Base-by-base conservation (phyloP, 805 yeast genomes). In the Zygoascus ofunaensis region DNA sequence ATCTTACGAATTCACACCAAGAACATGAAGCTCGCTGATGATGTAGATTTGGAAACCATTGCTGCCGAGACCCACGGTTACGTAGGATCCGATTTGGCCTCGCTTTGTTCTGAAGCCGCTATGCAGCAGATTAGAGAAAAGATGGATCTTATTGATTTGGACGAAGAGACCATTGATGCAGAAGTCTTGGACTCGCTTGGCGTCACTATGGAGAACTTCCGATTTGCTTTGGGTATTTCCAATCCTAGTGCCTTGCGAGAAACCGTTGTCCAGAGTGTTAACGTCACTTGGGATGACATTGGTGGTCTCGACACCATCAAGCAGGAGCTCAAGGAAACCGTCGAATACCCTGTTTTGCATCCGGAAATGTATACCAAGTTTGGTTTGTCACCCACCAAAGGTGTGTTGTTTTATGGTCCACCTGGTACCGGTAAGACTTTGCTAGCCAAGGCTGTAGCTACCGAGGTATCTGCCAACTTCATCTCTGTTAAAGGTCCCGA, bases 101-200 rank as follows among this genome's bases (percentile, higher is more conserved):
- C 97, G 5, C 74, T 92, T 61, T 92, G 98, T 75, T 87, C 97
- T n/a, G 99, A 94, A 71, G 98, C 98, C 53, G 99, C 98, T 48
- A 92, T 92, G 98, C 98, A 92, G 75, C 98, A 94, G 73, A 92
- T 92, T 61, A 86, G 98, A 70, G 99, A 92, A 71, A 92, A 92
- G 79, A 89, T 92, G 97, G 98, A 92, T 61, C 73, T 92, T 53
- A 92, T 94, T 56, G 97, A 90, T 61, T 73, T 89, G 55, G 97
- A 89, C 50, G 95, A 87, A 66, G 97, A 89, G 51, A 92, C 90
- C 56, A 92, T 94, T 57, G 97, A 89, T 64, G 96, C 98, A 33
- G 98, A 92, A 72, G 81, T 92, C 22, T 77, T 92, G 60, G 95
- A 92, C 65, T 84, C 95, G 21, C 74, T 92, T 56, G 97, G 97